Base-by-base conservation (phyloP, 768 basidiomycete species). In the Psilocybe sp. region DNA sequence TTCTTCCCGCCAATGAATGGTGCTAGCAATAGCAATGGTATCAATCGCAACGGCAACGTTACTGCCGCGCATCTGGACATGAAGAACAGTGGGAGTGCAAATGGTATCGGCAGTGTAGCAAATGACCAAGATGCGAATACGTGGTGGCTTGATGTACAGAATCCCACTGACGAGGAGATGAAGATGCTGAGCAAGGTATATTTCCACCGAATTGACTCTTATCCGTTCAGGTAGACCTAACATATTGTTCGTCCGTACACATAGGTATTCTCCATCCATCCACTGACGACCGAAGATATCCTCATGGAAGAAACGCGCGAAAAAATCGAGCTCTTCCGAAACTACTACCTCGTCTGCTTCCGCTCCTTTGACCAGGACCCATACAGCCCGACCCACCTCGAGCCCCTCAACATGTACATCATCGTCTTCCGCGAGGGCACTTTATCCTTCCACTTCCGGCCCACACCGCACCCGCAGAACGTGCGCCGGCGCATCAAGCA, bases 391-490 rank as follows among this genome's bases (percentile, higher is more conserved):
- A 98, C 94, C 1, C 87, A 98, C 67, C 84, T 99, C 40, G 96
- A 99, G 66, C 97, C 97, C 13, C 76, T 98, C 56, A 99, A 99
- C 71, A 98, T 98, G 96, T 99, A 99, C 70, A 96, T 99, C 59
- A 90, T 98, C 59, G 97, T 99, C 43, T 98, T 99, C 73, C 81
- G 96, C 18, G 97, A 98, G 66, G 97, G 97, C 14, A 98, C 85
- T 1, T 74, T 98, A 43, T 97, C 93, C 8, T 95, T 97, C 60
- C 97, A 99, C 67, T 98, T 98, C 79, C 81, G 92, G 19, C 91
- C 93, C 4, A 98, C 97, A 0, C 92, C 97, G 0, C 97, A 99
- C 60, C 95, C 97, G 0, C 94, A 97, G 66, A 98, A 96, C 65
- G 97, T 99, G 37, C 90, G 97, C 13, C 81, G 97, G 38, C 89